Conservation (phyloP, 2,329 filamentous ascomycete species). For the Verticillium isaacii region DNA sequence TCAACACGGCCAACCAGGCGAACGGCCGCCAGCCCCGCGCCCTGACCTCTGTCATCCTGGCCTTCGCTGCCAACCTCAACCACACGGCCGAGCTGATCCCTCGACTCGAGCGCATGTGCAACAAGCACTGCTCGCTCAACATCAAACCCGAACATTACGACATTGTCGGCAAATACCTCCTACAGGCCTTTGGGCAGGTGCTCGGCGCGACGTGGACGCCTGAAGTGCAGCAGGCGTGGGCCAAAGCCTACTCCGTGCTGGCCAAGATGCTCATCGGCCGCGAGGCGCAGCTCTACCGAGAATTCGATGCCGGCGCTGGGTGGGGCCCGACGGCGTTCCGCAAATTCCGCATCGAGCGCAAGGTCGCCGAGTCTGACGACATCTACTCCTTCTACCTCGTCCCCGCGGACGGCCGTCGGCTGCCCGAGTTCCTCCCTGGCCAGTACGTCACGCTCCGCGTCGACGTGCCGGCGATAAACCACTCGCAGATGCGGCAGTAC, state of each 20-base stretch:
- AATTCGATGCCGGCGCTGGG: conserved; percentile 35
- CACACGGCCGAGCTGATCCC: conserved; percentile 50
- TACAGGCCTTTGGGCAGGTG: conserved; percentile 62
- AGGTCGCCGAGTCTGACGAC: conserved; percentile 61
- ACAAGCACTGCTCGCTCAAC: conserved; percentile 69
- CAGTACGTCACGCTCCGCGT: conserved; percentile 67
- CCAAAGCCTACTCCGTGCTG: conserved; percentile 66
- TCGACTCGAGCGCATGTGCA: conserved; percentile 54
- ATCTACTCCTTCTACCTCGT: conserved; percentile 68
- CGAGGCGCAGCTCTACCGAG: conserved; percentile 58
- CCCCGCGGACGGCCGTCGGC: conserved; percentile 54
- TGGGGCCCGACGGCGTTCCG: conserved; percentile 61
- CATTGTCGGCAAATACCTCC: conserved; percentile 64
- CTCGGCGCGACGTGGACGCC: conserved; percentile 57
- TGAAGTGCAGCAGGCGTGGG: conserved; percentile 63
- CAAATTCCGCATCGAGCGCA: conserved; percentile 59
- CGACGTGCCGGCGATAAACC: conserved; percentile 49
- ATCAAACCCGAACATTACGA: conserved; percentile 66
- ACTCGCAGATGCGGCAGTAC: conserved; percentile 64
- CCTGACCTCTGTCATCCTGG: conserved; percentile 44
- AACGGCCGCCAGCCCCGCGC: conserved; percentile 18
- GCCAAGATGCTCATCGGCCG: conserved; percentile 67
- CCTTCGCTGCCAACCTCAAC: conserved; percentile 68
- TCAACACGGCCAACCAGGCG: conserved; percentile 44
- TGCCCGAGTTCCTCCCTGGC: conserved; percentile 63